phyloP scores from a whole-genome alignment of 768 basidiomycete genomes.

The Antrodiella citrinella region DNA sequence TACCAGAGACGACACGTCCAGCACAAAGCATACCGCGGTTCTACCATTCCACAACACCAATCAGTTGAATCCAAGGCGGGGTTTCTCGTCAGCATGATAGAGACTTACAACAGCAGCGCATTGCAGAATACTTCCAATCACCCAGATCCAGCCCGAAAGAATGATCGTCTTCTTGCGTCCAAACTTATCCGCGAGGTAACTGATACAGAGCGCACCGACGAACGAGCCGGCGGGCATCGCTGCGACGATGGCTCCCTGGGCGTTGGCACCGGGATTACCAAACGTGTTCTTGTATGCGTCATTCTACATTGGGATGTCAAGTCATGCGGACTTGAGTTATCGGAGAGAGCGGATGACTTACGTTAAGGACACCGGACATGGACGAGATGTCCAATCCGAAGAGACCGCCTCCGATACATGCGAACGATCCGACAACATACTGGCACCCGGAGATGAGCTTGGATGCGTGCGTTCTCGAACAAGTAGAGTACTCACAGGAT shows the following conservation, averaged over 20 bases:
- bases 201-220: constrained; percentile 57
- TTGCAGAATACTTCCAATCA: constrained; percentile 64
- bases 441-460: constrained; percentile 19
- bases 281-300: constrained; percentile 26
- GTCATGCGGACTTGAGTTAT: neutral
- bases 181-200: constrained; percentile 52
- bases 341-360: constrained; percentile 16
- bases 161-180: constrained; percentile 65
- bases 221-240: constrained; percentile 77
- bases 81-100: too few relatives aligned
- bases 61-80: too few relatives aligned
- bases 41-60: constrained; percentile 22
- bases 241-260: constrained; percentile 68
- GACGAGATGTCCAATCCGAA: constrained; percentile 80
- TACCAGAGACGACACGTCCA: constrained; percentile 47
- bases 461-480: neutral
- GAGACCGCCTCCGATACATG: constrained; percentile 73
- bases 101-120: constrained; percentile 41
- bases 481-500: constrained; percentile 33
- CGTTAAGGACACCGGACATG: constrained; percentile 69
- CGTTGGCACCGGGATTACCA: constrained; percentile 36
- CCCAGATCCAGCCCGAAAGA: constrained; percentile 60
- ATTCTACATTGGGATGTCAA: constrained; percentile 16
- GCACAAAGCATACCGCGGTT: constrained; percentile 67
- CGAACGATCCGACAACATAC: constrained; percentile 75